Conservation (phyloP, 257 asterid genomes). For the Paulownia fortunei region DNA sequence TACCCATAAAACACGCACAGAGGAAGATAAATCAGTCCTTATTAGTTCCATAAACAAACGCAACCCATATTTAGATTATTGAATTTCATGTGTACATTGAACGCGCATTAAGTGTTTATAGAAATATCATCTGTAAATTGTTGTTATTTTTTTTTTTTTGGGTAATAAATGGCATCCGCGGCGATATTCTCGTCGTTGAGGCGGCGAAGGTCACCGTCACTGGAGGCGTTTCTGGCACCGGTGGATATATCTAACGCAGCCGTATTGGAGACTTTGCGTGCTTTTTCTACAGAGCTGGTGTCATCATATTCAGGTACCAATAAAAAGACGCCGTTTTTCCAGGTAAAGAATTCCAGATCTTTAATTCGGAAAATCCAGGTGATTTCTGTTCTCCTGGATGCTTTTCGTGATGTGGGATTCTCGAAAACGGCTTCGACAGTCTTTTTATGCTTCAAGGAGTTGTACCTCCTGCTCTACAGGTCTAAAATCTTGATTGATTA, state of each 20-base stretch:
- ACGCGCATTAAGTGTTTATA: conserved; percentile 30
- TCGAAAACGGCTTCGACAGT: conserved; percentile 45
- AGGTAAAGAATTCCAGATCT: conserved; percentile 63
- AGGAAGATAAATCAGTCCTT: neutral
- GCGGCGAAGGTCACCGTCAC: conserved; percentile 82
- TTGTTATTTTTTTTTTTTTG: neutral
- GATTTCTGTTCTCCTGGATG: conserved; percentile 65
- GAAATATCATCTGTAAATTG: neutral
- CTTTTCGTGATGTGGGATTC: conserved; percentile 52
- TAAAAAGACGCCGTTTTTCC: conserved; percentile 52
- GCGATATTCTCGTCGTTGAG: conserved; percentile 86
- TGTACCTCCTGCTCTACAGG: conserved; percentile 91
- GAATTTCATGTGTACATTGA: conserved; percentile 20
- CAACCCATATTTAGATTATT: neutral
- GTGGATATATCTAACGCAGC: conserved; percentile 69
- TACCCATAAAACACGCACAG: neutral
- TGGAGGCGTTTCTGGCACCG: conserved; percentile 85
- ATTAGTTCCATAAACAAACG: neutral
- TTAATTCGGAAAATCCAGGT: conserved; percentile 73
- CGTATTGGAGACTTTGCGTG: conserved; percentile 59
- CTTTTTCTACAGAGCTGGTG: conserved; percentile 60
- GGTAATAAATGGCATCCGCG: conserved; percentile 71
- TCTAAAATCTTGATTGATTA: conserved; percentile 81
- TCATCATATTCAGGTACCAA: conserved; percentile 48
- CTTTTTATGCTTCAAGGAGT: conserved; percentile 84